A percentile compares a stretch with the other conserved stretches of the same genome.
phyloP scores from a whole-genome alignment of 257 asterid species.

The Cruciata laevipes region DNA sequence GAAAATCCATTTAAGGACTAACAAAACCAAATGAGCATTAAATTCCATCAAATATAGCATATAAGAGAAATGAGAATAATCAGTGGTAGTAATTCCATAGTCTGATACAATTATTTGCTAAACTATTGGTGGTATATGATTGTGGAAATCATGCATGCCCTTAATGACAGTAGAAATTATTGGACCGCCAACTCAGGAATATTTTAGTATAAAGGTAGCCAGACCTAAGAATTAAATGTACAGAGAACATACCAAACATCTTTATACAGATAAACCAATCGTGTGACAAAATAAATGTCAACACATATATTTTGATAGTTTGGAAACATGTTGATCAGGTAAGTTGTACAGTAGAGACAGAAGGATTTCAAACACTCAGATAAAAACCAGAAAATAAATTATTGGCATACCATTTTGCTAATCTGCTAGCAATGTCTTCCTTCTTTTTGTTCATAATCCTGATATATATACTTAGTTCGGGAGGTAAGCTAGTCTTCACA shows the following conservation, averaged over 20 bases:
- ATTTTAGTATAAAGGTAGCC: too few species aligned
- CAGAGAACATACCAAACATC: background rate
- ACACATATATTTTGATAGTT: too few species aligned
- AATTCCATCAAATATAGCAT: background rate
- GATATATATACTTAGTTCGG: constrained; percentile 47
- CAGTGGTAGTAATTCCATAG: background rate
- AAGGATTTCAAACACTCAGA: constrained; percentile 1
- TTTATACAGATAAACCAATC: background rate
- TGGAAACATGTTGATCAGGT: background rate
- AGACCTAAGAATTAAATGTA: background rate
- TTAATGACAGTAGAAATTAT: too few species aligned
- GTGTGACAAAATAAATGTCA: background rate
- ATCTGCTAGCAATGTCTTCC: constrained; percentile 43
- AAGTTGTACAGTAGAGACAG: background rate
- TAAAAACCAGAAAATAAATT: constrained; percentile 6
- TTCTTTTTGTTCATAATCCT: constrained; percentile 59
- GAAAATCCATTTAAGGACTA: background rate
- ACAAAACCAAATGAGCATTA: background rate
- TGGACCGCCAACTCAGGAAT: too few species aligned
- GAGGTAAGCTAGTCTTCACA: constrained; percentile 33
- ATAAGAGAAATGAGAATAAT: background rate
- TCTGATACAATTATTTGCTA: background rate
- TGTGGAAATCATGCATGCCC: too few species aligned
- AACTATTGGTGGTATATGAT: background rate
- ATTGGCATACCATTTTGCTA: constrained; percentile 66